These are phyloP conservation scores for Russula foetens DNA, from an alignment of 768 basidiomycete species.

Conservation along the genomic window DNA sequence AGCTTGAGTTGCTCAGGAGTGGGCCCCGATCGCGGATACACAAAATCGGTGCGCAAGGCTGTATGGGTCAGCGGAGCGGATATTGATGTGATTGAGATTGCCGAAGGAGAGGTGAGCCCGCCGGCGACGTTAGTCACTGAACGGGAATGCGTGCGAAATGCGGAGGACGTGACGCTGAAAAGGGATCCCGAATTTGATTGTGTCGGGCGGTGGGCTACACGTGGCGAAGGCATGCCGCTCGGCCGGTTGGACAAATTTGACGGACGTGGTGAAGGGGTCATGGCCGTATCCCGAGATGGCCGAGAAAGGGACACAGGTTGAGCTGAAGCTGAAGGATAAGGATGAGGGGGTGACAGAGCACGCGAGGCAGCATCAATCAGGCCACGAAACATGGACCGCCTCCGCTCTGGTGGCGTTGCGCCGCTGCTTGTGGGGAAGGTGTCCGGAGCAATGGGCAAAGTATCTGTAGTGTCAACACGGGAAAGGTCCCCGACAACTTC, in stretches of 20 bases:
- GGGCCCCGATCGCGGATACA: constrained; percentile 53
- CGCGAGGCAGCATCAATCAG: constrained; percentile 17
- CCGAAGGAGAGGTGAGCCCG: constrained; percentile 51
- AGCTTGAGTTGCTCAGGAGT: constrained; percentile 59
- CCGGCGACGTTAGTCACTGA: constrained; percentile 29
- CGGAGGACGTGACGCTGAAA: constrained; percentile 26
- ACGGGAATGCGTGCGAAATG: constrained; percentile 41
- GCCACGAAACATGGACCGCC: constrained; percentile 40
- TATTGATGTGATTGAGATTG: constrained; percentile 65
- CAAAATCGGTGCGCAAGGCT: constrained; percentile 58
- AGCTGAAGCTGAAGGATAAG: no score
- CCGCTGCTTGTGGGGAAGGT: not conserved
- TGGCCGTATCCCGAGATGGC: not conserved
- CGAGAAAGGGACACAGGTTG: not conserved
- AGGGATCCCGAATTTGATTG: constrained; percentile 33
- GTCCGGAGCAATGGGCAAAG: constrained; percentile 12
- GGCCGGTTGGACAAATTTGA: constrained; percentile 13
- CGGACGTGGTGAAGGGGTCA: constrained; percentile 5
- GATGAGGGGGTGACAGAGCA: constrained; percentile 8
- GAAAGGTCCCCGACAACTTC: constrained; percentile 33
- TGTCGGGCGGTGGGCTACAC: constrained; percentile 27
- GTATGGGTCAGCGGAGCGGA: constrained; percentile 74
- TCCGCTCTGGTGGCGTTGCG: constrained; percentile 8
- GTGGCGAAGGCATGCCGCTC: constrained; percentile 9
- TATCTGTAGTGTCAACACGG: constrained; percentile 15